Base-by-base conservation (phyloP, 2,329 filamentous ascomycete species). In the Colletotrichum salicis region DNA sequence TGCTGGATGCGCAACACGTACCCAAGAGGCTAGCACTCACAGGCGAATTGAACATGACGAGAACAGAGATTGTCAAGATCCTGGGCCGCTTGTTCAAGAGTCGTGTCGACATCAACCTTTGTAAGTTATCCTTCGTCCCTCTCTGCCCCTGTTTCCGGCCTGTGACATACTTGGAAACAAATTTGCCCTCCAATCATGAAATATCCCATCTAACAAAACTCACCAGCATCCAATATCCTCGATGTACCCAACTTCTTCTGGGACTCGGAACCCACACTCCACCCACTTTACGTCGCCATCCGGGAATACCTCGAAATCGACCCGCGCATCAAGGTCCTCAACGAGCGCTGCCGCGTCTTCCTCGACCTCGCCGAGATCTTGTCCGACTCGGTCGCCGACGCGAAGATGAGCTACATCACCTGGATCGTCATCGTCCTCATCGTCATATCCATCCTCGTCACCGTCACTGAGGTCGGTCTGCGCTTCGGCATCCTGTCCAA, bases 381-480 rank as follows among this genome's bases (percentile, higher is more conserved):
- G 1, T 95, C 93, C 15, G 96, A 99, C 82, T 94, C 91, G 2
- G 95, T 98, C 66, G 94, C 94, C 27, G 95, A 98, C 80, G 92
- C 94, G 75, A 98, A 97, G 81, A 98, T 98, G 93, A 97, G 94
- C 76, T 88, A 89, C 75, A 97, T 98, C 80, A 99, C 96, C 1
- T 98, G 96, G 96, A 98, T 99, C 81, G 93, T 98, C 81, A 99
- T 99, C 78, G 88, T 97, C 57, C 89, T 99, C 57, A 99, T 99
- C 79, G 82, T 97, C 58, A 86, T 98, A 75, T 96, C 93, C 79
- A 98, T 99, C 78, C 86, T 95, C 64, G 94, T 99, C 64, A 98
- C 96, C 2, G 93, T 94, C 62, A 92, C 93, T 4, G 96, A 99
- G 83, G 96, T 98, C 10, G 90, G 93, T 66, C 85, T 99, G 62